These are phyloP conservation scores for Ambrosia hybrid DNA, from an alignment of 140 eudicot genomes.

Conservation along the genomic window DNA sequence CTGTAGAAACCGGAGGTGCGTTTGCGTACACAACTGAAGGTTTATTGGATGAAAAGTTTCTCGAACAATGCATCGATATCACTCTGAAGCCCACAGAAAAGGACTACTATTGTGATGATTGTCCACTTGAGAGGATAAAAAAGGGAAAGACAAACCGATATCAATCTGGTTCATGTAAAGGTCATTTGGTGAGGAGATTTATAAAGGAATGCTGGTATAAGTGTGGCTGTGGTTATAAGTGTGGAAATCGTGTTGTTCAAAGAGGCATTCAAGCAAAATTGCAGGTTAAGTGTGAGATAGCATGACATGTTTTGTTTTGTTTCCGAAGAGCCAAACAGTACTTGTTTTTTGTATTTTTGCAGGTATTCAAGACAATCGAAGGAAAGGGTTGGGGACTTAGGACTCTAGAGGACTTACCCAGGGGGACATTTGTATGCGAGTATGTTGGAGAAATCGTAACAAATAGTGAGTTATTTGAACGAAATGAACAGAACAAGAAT, in stretches of 20 bases:
- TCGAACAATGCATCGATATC: constrained; percentile 36
- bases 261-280: constrained; percentile 53
- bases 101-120: constrained; percentile 44
- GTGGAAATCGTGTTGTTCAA: constrained; percentile 78
- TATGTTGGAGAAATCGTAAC: constrained; percentile 71
- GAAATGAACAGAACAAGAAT: constrained; percentile 33
- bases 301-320: not conserved
- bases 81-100: constrained; percentile 26
- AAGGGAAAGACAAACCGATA: not conserved
- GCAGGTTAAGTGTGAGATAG: constrained; percentile 44
- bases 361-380: constrained; percentile 73
- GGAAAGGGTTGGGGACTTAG: constrained; percentile 76
- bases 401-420: constrained; percentile 57
- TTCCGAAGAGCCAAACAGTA: not conserved
- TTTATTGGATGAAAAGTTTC: constrained; percentile 42
- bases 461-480: constrained; percentile 40
- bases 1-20: constrained; percentile 49
- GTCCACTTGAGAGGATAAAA: constrained; percentile 54
- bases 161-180: constrained; percentile 46
- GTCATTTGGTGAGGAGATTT: constrained; percentile 56
- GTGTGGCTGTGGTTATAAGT: constrained; percentile 55
- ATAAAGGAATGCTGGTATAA: constrained; percentile 75
- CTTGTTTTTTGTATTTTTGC: not conserved
- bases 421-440: constrained; percentile 64
- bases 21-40: constrained; percentile 56